phyloP scores from a whole-genome alignment of 495 filamentous ascomycete genomes.

The Talaromyces liani region DNA sequence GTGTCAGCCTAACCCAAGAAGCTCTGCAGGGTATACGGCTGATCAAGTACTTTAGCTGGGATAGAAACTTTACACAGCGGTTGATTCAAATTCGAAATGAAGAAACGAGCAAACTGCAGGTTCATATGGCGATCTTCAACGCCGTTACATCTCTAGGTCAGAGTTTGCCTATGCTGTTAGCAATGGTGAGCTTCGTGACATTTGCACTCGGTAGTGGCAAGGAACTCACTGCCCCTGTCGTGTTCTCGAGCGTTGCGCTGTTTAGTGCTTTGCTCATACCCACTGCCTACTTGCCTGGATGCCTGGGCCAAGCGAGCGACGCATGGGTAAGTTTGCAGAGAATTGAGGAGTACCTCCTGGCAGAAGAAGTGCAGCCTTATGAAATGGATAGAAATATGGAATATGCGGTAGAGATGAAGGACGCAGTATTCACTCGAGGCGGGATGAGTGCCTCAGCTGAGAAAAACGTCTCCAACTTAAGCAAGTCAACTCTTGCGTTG shows the following conservation, averaged over 20 bases:
- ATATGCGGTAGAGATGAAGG: background rate
- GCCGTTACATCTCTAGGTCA: background rate
- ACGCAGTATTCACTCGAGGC: background rate
- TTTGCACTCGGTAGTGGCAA: background rate
- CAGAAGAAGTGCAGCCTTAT: background rate
- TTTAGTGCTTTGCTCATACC: background rate
- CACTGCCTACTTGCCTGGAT: background rate
- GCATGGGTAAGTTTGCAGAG: background rate
- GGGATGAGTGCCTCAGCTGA: background rate
- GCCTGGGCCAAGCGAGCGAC: background rate
- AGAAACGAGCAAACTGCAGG: background rate
- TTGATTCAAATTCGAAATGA: background rate
- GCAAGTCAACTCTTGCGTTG: background rate
- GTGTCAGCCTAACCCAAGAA: background rate
- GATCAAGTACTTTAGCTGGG: background rate
- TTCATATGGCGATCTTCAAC: background rate
- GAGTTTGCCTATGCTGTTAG: background rate
- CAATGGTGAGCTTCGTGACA: background rate
- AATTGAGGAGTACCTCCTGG: background rate
- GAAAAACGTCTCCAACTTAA: background rate
- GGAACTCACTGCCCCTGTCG: background rate
- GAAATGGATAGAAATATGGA: background rate
- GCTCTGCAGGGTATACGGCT: background rate
- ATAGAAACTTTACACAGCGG: background rate
- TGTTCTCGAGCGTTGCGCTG: background rate